Conservation (phyloP, 768 basidiomycete species). For the Mycena vitilis region DNA sequence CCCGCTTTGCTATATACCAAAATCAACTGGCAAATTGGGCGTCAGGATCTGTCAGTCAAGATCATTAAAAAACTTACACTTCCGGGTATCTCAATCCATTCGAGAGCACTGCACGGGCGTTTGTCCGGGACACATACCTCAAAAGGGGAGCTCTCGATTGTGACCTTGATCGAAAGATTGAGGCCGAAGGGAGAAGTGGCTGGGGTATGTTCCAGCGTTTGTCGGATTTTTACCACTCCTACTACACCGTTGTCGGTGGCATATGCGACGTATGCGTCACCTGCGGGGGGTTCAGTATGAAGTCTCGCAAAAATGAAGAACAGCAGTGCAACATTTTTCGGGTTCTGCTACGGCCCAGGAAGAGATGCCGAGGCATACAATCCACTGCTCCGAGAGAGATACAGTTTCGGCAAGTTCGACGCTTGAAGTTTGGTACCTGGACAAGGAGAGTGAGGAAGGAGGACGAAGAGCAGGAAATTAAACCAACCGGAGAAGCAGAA, state of each 20-base stretch:
- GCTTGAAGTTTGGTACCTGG: conserved; percentile 42
- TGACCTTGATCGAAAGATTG: conserved; percentile 48
- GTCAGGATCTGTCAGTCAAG: background rate
- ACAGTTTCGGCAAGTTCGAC: conserved; percentile 53
- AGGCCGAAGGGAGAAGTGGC: conserved; percentile 44
- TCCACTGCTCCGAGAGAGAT: conserved; percentile 67
- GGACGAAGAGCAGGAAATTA: no score
- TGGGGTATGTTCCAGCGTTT: conserved; percentile 49
- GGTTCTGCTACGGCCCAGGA: conserved; percentile 57
- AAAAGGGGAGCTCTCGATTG: conserved; percentile 43
- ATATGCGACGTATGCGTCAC: conserved; percentile 68
- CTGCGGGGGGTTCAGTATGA: conserved; percentile 49
- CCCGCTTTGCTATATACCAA: conserved; percentile 73
- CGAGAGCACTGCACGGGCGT: conserved; percentile 61
- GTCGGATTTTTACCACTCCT: conserved; percentile 64
- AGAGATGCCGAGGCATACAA: conserved; percentile 71
- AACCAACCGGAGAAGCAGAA: conserved; percentile 68
- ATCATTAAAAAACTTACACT: conserved; percentile 48
- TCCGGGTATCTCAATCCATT: conserved; percentile 62
- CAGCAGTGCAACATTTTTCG: conserved; percentile 55
- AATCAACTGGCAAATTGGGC: conserved; percentile 54
- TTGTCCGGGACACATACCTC: conserved; percentile 53
- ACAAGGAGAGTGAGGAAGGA: conserved; percentile 5
- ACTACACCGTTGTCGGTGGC: conserved; percentile 69
- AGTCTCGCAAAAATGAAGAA: background rate